Evolutionary conservation across 2,329 filamentous ascomycete species (phyloP).

Genomic region (Beauveria scarabaeidicola): DNA sequence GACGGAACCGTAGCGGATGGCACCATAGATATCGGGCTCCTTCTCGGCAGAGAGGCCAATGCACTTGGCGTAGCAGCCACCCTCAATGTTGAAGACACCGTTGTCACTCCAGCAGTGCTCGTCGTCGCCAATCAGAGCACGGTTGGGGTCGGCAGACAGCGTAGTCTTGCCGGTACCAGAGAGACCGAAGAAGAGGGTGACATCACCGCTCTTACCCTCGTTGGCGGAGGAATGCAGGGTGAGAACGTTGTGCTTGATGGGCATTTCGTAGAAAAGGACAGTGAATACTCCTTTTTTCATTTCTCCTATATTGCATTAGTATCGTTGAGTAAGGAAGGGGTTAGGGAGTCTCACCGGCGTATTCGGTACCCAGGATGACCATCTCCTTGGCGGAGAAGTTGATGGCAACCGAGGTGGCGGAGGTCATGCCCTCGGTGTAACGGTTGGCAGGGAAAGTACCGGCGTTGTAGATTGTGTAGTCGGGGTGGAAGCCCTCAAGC

Average conservation of each 20-base stretch:
- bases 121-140: constrained; percentile 92
- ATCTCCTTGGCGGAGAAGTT: constrained; percentile 99
- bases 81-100: constrained; percentile 99
- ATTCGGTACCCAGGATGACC: constrained; percentile 98
- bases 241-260: constrained; percentile 97
- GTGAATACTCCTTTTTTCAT: constrained; percentile 99
- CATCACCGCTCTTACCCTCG: constrained; percentile 87
- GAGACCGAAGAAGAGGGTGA: constrained; percentile 98
- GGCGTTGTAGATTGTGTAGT: constrained; percentile 99
- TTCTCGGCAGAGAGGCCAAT: constrained; percentile 96
- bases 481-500: constrained; percentile 94
- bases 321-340: not conserved
- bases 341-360: constrained; percentile 45
- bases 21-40: constrained; percentile 95
- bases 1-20: constrained; percentile 94
- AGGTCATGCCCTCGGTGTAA: constrained; percentile 98
- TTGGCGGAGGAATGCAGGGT: constrained; percentile 98
- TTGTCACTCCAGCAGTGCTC: constrained; percentile 99
- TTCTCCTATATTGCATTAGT: not conserved
- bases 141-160: constrained; percentile 92
- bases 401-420: constrained; percentile 92
- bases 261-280: constrained; percentile 99
- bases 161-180: constrained; percentile 99
- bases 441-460: constrained; percentile 97
- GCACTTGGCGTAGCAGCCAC: constrained; percentile 98